Evolutionary conservation across 2,329 filamentous ascomycete genomes (phyloP).

Genomic region (Cadophora sp.): DNA sequence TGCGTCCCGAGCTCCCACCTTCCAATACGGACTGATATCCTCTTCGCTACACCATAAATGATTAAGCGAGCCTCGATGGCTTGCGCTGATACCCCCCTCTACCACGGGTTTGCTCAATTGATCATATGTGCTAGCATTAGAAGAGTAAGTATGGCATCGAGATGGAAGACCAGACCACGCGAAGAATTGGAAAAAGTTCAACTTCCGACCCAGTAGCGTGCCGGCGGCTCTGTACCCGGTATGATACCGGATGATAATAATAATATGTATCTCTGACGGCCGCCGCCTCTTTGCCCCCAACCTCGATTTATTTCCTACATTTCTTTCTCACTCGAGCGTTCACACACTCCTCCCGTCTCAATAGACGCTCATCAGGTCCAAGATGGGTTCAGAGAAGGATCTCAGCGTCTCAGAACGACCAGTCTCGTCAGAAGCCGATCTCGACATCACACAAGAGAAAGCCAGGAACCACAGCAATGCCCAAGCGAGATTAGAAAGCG

Average conservation of each 20-base stretch:
- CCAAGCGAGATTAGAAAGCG: slow-evolving; percentile 1
- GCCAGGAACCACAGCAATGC: slow-evolving; percentile 3
- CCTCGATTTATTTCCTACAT: background rate
- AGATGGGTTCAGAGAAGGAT: slow-evolving; percentile 7
- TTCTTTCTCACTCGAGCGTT: background rate
- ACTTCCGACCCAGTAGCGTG: background rate
- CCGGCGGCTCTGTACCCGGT: background rate
- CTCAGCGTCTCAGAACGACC: background rate
- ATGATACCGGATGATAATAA: too few relatives aligned
- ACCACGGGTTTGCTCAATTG: background rate
- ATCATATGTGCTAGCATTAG: background rate
- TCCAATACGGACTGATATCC: background rate
- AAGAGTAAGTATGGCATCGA: background rate
- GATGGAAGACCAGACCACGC: background rate
- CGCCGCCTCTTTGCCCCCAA: background rate
- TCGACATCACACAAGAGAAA: background rate
- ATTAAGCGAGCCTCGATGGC: background rate
- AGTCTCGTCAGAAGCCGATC: background rate
- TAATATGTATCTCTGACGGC: slow-evolving; percentile 8
- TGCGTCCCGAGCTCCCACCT: background rate
- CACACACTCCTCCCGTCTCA: background rate
- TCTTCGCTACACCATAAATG: background rate
- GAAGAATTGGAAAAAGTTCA: background rate
- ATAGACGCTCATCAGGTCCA: background rate
- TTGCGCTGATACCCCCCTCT: background rate